phyloP scores from a whole-genome alignment of 2,329 filamentous ascomycete species.

The Penicillium sp. region DNA sequence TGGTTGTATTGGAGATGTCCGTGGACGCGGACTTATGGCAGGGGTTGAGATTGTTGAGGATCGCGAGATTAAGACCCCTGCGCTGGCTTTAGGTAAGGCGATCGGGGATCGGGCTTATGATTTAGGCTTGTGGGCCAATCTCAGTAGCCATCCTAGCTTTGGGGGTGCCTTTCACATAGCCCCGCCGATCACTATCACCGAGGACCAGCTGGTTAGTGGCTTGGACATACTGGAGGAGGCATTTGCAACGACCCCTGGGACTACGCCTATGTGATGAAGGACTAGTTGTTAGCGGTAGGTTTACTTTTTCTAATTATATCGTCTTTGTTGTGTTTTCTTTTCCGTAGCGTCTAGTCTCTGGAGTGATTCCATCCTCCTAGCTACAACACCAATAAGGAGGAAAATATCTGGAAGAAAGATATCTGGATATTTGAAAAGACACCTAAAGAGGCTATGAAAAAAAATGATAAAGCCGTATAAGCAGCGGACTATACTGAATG shows the following conservation, averaged over 20 bases:
- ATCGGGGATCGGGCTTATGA: slow-evolving; percentile 53
- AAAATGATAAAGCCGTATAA: too few relatives aligned
- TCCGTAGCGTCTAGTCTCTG: not conserved
- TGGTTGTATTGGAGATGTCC: slow-evolving; percentile 62
- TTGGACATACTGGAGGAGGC: slow-evolving; percentile 59
- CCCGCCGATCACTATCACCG: slow-evolving; percentile 59
- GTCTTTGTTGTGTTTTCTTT: not conserved
- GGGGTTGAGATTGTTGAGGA: slow-evolving; percentile 60
- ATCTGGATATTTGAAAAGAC: not conserved
- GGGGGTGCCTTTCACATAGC: slow-evolving; percentile 60
- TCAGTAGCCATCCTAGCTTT: slow-evolving; percentile 56
- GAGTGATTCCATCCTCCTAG: not conserved
- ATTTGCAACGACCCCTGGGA: slow-evolving; percentile 35
- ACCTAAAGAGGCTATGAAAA: too few relatives aligned
- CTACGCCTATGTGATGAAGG: not conserved
- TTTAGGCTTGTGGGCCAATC: slow-evolving; percentile 58
- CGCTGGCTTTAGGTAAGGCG: slow-evolving; percentile 48
- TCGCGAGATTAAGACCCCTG: slow-evolving; percentile 49
- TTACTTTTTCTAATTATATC: not conserved
- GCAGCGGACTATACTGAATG: too few relatives aligned
- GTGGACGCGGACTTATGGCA: slow-evolving; percentile 59
- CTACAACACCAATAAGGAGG: too few relatives aligned
- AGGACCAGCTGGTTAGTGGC: slow-evolving; percentile 52
- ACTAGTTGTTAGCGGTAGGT: not conserved
- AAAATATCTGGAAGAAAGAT: not conserved